Percentiles rank a stretch among this genome's conserved stretches.
phyloP scores from a whole-genome alignment of 768 basidiomycete genomes.

The Sporobolomyces phaffii region DNA sequence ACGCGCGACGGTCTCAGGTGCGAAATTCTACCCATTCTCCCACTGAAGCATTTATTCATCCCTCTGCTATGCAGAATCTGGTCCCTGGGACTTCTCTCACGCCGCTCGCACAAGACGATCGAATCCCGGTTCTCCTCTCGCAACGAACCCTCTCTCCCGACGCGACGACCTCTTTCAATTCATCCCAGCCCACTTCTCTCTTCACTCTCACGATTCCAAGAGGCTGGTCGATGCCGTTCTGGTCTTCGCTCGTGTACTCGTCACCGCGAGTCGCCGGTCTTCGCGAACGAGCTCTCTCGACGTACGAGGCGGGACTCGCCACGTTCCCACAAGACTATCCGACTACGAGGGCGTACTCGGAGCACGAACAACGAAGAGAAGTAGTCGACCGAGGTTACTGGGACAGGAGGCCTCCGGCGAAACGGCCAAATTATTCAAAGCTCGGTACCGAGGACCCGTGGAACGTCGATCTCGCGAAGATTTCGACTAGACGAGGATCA shows the following conservation, averaged over 20 bases:
- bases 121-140: slow-evolving; percentile 74
- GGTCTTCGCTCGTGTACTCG: slow-evolving; percentile 71
- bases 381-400: slow-evolving; percentile 58
- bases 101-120: slow-evolving; percentile 68
- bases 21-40: too few species aligned
- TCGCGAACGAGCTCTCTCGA: slow-evolving; percentile 70
- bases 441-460: slow-evolving; percentile 51
- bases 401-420: slow-evolving; percentile 79
- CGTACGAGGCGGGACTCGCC: slow-evolving; percentile 68
- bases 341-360: slow-evolving; percentile 54
- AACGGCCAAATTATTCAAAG: slow-evolving; percentile 65
- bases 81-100: slow-evolving; percentile 70
- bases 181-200: neutral
- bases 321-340: slow-evolving; percentile 82
- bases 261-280: slow-evolving; percentile 80
- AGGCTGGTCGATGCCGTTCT: slow-evolving; percentile 88
- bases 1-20: slow-evolving; percentile 72
- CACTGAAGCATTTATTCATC: too few species aligned
- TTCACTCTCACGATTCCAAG: slow-evolving; percentile 81
- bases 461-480: slow-evolving; percentile 39
- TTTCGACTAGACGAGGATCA: too few species aligned
- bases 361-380: slow-evolving; percentile 53
- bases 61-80: slow-evolving; percentile 53
- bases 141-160: slow-evolving; percentile 57
- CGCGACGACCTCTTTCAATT: slow-evolving; percentile 15